Evolutionary conservation across 192 early-diverging fungal species (phyloP), one percentile per base, ranked within the genome.

Genomic region (Podila clonocystis): DNA sequence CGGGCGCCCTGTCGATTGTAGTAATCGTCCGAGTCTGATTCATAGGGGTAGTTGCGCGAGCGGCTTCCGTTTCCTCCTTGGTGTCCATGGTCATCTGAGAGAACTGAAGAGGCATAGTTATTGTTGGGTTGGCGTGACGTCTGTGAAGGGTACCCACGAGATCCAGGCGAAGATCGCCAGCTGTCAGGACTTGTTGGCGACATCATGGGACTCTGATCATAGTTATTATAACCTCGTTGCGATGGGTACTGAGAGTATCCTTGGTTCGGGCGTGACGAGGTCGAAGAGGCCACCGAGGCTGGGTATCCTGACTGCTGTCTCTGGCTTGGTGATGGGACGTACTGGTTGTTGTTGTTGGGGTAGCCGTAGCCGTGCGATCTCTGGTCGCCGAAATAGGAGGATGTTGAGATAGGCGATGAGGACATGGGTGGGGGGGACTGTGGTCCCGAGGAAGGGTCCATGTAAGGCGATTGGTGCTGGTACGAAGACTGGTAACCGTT

Each of bases 141-240:
- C 33, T 71, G 69, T 0, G 68, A 48, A 2, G 68, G 52, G 31
- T 80, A 80, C 1, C 70, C 70, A 9, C 77, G 70, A 28, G 77
- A 70, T 20, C 77, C 77, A 22, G 77, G 77, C 11, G 77, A 66
- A 12, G 77, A 80, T 50, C 77, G 59, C 77, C 77, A 80, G 45
- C 77, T 72, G 57, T 80, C 77, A 15, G 65, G 64, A 29, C 50
- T 79, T 8, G 50, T 34, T 3, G 77, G 77, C 2, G 77, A 80
- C 71, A 80, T 65, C 71, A 80, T 80, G 9, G 77, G 77, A 30
- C 77, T 80, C 29, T 80, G 77, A 24, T 80, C 77, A 28, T 80
- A 73, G 3, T 63, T 48, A 28, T 59, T 57, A 6, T 41, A 48
- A 6, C 52, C 36, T 50, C 41, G 52, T 20, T 75, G 57, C 15